phyloP scores from a whole-genome alignment of 805 yeast species.

The Monosporozyma unispora region DNA sequence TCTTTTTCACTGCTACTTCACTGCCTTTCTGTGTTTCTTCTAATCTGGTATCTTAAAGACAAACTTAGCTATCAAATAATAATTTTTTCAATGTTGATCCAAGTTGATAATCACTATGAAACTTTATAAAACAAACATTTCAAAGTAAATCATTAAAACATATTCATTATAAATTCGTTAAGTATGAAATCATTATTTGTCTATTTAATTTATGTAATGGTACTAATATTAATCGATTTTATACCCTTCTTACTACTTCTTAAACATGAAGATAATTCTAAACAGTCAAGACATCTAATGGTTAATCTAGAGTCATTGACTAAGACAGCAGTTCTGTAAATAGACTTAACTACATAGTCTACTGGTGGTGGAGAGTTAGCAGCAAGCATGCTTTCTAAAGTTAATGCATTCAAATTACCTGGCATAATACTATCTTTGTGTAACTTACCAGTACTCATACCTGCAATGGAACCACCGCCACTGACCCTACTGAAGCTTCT shows the following conservation, averaged over 20 bases:
- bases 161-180: background rate
- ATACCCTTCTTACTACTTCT: constrained; percentile 13
- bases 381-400: constrained; percentile 49
- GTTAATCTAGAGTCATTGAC: constrained; percentile 58
- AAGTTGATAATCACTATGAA: background rate
- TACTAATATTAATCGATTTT: background rate
- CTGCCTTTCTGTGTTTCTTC: too few species aligned
- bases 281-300: constrained; percentile 29
- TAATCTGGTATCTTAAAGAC: background rate
- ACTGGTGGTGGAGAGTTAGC: constrained; percentile 49
- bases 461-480: background rate
- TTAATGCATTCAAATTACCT: constrained; percentile 28
- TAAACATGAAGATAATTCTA: constrained; percentile 24
- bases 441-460: constrained; percentile 4
- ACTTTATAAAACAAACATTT: background rate
- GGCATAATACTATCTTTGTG: constrained; percentile 7
- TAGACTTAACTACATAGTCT: constrained; percentile 45
- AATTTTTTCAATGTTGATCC: background rate
- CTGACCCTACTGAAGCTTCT: constrained; percentile 3
- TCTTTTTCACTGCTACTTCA: background rate
- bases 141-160: background rate
- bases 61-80: background rate
- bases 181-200: background rate
- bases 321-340: constrained; percentile 52
- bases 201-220: background rate